Base-by-base conservation (phyloP, 208 protist genomes). In the Trypanosoma congolense region DNA sequence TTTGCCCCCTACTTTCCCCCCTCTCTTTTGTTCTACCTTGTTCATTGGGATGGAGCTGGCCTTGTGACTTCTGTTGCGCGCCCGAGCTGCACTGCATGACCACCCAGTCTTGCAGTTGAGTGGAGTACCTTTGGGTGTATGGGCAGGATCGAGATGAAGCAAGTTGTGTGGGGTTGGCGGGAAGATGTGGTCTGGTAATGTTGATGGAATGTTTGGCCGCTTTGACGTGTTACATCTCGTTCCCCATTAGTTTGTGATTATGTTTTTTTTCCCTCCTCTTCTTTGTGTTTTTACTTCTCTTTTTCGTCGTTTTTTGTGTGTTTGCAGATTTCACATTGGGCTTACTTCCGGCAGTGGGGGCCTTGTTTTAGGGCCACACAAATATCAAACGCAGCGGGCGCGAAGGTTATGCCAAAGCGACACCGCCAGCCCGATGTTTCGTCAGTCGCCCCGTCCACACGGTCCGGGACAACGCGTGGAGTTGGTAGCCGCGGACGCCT, bases 371-470 rank as follows among this genome's bases (percentile, higher is more conserved):
- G 33, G 33, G 12, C 6, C 6, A 38, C 12, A 38, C 33, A 38
- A 12, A 6, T 6, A 45, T 26, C 33, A 46, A 43, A 2, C 30
- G 19, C 14, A 26, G 21, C 50, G 9, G 24, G 18, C 41, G 29
- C 16, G 45, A 12, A 29, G n/a, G 18, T 25, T 5, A 90, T 93
- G 81, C 81, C 77, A 6, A 90, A 90, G 72, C 79, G 77, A 19
- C 82, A 90, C 63, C 80, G 79, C 30, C 79, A 85, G 64, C 80
- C 79, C 4, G 72, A 87, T 50, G 67, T 67, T n/a, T 67, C 83
- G n/a, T 57, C 68, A 25, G 67, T 73, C 33, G 30, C 29, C 19
- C 36, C 19, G 4, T 35, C 44, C 3, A 29, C n/a, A n/a, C 26
- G 1, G 1, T 21, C 9, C 2, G 5, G 22, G 12, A 3, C 19